Conservation (phyloP, 1,139 yeast genomes). For the Diutina catenulata region DNA sequence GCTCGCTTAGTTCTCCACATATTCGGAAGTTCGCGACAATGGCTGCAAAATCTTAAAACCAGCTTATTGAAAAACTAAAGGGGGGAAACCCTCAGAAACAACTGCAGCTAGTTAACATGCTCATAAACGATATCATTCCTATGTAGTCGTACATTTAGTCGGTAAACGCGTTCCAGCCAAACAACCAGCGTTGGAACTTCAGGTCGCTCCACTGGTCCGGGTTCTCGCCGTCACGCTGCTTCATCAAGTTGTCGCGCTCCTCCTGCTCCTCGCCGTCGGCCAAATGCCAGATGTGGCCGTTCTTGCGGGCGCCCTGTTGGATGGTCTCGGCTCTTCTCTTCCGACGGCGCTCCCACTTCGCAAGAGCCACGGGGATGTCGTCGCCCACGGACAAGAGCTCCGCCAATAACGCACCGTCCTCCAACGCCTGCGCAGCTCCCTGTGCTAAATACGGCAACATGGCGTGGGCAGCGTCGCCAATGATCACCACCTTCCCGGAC, state of each 20-base stretch:
- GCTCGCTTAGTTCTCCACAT: too few species aligned
- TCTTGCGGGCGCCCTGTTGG: slow-evolving; percentile 5
- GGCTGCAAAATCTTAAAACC: too few species aligned
- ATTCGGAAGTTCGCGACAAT: too few species aligned
- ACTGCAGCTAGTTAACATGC: too few species aligned
- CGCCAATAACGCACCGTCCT: slow-evolving; percentile 11
- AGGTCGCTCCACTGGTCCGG: slow-evolving; percentile 4
- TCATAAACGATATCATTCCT: too few species aligned
- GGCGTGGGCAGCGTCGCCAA: slow-evolving; percentile 8
- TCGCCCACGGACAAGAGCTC: background rate
- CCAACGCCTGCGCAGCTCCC: slow-evolving; percentile 9
- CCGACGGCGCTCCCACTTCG: slow-evolving; percentile 2
- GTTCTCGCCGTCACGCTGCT: background rate
- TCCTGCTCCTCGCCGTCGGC: slow-evolving; percentile 6
- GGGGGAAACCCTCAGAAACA: too few species aligned
- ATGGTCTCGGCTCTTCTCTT: slow-evolving; percentile 2
- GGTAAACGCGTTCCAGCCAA: slow-evolving; percentile 1
- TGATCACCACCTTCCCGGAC: slow-evolving; percentile 6
- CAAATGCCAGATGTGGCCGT: slow-evolving; percentile 5
- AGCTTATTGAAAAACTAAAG: too few species aligned
- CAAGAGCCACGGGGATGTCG: background rate
- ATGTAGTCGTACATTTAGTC: too few species aligned
- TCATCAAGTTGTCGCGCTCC: slow-evolving; percentile 4
- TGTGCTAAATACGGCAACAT: slow-evolving; percentile 7
- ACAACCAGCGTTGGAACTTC: slow-evolving; percentile 3